Conservation (phyloP, 352 stramenopile species). For the Pythium guiyangense region DNA sequence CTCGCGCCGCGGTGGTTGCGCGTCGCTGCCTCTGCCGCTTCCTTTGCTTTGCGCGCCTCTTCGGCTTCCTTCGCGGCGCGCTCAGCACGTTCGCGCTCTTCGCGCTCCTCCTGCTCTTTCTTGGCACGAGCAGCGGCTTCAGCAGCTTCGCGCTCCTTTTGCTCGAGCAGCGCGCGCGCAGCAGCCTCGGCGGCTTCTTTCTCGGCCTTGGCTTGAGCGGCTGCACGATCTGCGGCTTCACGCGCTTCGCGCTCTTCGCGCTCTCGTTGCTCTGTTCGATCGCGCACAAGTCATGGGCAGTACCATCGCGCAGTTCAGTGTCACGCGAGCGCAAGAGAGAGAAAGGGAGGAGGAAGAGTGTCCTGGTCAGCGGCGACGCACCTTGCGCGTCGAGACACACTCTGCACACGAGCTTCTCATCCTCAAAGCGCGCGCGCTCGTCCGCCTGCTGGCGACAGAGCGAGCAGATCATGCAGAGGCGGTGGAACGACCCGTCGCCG, state of each 20-base stretch:
- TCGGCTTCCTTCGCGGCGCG: constrained; percentile 23
- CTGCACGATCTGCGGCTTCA: constrained; percentile 43
- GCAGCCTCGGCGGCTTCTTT: constrained; percentile 47
- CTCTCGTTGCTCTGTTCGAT: constrained; percentile 20
- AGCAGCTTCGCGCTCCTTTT: constrained; percentile 42
- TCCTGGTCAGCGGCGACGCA: constrained; percentile 10
- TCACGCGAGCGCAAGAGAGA: no score
- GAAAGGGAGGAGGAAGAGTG: background rate
- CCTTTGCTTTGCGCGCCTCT: constrained; percentile 11
- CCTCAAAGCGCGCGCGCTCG: constrained; percentile 49
- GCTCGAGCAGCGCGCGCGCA: constrained; percentile 28
- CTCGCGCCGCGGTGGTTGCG: constrained; percentile 24
- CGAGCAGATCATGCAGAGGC: constrained; percentile 76
- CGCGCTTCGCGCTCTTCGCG: constrained; percentile 47
- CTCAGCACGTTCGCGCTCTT: constrained; percentile 19
- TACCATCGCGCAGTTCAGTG: no score
- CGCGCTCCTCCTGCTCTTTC: constrained; percentile 40
- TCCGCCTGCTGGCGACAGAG: constrained; percentile 62
- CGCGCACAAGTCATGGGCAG: background rate
- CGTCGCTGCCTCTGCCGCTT: constrained; percentile 23
- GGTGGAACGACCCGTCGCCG: constrained; percentile 61
- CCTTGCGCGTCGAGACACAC: constrained; percentile 44
- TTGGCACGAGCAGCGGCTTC: constrained; percentile 36
- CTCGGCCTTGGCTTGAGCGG: constrained; percentile 40
- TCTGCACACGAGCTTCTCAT: constrained; percentile 53